phyloP scores from a whole-genome alignment of 768 basidiomycete species.

The Tricholoma bakamatsutake region DNA sequence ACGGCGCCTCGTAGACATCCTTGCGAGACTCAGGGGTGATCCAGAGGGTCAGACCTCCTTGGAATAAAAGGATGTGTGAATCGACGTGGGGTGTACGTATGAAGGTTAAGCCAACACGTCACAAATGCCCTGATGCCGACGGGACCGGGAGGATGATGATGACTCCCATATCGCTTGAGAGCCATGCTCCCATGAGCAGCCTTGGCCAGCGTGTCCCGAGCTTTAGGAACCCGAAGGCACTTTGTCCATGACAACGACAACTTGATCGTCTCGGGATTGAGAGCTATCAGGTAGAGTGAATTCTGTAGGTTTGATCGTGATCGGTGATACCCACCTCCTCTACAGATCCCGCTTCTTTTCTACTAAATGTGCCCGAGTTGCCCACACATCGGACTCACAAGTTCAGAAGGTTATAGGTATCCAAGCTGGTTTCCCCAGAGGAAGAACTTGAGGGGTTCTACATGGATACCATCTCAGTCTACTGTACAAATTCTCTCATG shows the following conservation, averaged over 20 bases:
- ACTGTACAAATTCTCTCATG: constrained; percentile 8
- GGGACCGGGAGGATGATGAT: background rate
- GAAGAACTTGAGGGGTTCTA: too few species aligned
- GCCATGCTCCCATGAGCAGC: too few species aligned
- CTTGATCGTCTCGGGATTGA: too few species aligned
- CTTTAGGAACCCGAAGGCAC: too few species aligned
- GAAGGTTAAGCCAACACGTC: background rate
- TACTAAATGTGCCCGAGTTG: too few species aligned
- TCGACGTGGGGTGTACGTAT: background rate
- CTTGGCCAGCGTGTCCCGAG: background rate
- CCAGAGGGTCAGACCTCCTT: background rate
- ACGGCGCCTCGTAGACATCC: background rate
- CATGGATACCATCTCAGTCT: too few species aligned
- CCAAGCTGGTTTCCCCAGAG: too few species aligned
- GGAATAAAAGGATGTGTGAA: background rate
- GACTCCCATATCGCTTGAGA: constrained; percentile 2
- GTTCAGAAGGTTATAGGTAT: too few species aligned
- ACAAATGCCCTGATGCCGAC: background rate
- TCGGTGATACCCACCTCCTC: background rate
- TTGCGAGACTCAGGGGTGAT: background rate
- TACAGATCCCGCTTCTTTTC: background rate
- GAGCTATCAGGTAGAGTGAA: too few species aligned
- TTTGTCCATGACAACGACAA: too few species aligned
- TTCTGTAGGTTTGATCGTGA: background rate
- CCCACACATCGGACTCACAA: too few species aligned